A percentile compares a stretch with the other conserved stretches of the same genome.
phyloP scores from a whole-genome alignment of 257 asterid genomes.

The Nicotiana otophora region DNA sequence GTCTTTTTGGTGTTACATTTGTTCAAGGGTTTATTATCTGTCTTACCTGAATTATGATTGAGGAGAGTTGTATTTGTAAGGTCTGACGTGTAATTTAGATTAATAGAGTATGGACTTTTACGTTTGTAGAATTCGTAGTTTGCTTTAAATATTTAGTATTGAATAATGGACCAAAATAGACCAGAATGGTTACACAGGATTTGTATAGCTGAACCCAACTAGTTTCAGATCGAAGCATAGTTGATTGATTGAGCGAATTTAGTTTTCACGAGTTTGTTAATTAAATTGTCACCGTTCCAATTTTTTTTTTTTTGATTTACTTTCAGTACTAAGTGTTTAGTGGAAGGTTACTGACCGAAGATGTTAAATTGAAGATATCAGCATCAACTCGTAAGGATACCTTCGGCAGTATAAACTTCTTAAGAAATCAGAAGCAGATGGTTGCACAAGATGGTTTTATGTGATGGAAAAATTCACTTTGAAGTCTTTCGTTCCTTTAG shows the following conservation, averaged over 20 bases:
- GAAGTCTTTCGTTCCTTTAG: neutral
- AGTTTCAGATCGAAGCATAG: neutral
- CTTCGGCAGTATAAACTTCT: neutral
- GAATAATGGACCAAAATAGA: neutral
- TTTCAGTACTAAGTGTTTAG: neutral
- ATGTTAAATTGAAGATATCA: neutral
- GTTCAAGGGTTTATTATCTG: neutral
- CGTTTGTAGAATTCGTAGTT: neutral
- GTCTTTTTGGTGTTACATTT: conserved; percentile 6
- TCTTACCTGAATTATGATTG: neutral
- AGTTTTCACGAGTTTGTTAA: no score
- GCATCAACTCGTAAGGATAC: neutral
- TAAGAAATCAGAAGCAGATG: neutral
- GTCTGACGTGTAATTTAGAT: neutral
- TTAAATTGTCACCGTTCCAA: no score
- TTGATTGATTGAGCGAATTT: neutral
- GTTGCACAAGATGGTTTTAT: neutral
- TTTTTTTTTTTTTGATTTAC: neutral
- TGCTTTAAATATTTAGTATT: neutral
- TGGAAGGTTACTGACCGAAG: neutral
- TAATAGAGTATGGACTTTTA: no score
- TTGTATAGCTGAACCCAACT: neutral
- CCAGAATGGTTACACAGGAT: neutral
- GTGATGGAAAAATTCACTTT: neutral
- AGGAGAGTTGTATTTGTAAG: neutral